A percentile compares a stretch with the other conserved stretches of the same genome.
Conservation (phyloP, 1,139 yeast species). For the Wickerhamiella pararugosa region DNA sequence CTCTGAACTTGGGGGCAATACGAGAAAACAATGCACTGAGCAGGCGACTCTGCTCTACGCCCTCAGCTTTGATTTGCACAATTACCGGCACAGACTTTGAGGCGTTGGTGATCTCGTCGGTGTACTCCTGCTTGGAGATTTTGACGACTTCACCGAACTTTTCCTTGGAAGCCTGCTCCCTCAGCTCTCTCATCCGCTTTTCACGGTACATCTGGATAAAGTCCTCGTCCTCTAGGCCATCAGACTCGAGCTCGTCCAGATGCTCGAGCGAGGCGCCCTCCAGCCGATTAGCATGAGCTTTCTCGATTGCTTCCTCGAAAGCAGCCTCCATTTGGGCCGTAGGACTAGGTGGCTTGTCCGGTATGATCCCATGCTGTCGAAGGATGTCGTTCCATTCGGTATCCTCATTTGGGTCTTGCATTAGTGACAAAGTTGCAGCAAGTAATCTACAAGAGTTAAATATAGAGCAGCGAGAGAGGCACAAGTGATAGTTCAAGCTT, state of each 20-base stretch:
- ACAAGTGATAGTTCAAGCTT: too few species aligned
- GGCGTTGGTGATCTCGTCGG: constrained; percentile 69
- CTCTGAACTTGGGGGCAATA: constrained; percentile 30
- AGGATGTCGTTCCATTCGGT: constrained; percentile 98
- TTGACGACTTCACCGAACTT: constrained; percentile 67
- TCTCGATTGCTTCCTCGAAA: constrained; percentile 61
- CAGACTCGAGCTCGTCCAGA: constrained; percentile 62
- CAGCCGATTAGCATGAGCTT: constrained; percentile 59
- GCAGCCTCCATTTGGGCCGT: constrained; percentile 78
- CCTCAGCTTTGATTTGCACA: constrained; percentile 60
- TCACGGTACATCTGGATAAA: constrained; percentile 60
- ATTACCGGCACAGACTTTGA: constrained; percentile 44
- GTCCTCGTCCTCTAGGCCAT: constrained; percentile 56
- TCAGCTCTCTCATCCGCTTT: constrained; percentile 61
- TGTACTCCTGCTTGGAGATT: constrained; percentile 76
- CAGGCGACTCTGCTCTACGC: constrained; percentile 60
- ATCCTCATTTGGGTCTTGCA: constrained; percentile 64
- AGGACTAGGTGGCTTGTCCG: constrained; percentile 83
- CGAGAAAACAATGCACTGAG: constrained; percentile 38
- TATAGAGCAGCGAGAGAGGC: too few species aligned
- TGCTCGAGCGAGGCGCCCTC: constrained; percentile 68
- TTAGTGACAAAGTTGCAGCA: neutral
- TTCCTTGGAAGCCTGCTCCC: constrained; percentile 41
- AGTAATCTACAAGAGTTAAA: too few species aligned
- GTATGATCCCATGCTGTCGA: constrained; percentile 79